Percentiles rank a stretch among this genome's conserved stretches.
These are phyloP conservation scores for Arabis alpina DNA, from an alignment of 345 rosid genomes.

Conservation along the genomic window DNA sequence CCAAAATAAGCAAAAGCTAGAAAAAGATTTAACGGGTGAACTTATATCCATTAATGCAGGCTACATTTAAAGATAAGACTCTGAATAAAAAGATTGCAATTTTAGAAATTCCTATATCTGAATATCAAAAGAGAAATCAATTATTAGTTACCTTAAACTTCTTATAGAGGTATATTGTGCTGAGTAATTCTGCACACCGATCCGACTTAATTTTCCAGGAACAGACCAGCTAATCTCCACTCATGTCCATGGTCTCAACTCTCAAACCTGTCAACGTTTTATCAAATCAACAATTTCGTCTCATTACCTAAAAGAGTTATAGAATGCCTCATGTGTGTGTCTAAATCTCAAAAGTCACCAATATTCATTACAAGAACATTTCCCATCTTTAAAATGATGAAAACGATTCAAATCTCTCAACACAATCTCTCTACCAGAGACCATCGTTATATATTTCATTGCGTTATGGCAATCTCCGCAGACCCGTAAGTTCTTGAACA, in stretches of 20 bases:
- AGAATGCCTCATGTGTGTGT: neutral
- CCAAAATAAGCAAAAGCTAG: constrained; percentile 19
- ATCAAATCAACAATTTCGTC: neutral
- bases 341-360: constrained; percentile 49
- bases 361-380: constrained; percentile 79
- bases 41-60: neutral
- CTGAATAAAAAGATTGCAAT: neutral
- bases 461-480: constrained; percentile 80
- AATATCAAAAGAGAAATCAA: no score
- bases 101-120: neutral
- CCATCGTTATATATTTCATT: constrained; percentile 62
- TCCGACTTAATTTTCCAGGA: no score
- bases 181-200: no score
- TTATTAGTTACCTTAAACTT: no score
- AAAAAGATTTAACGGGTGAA: neutral
- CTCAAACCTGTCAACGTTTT: no score
- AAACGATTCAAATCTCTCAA: constrained; percentile 75
- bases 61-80: neutral
- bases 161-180: neutral
- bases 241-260: no score
- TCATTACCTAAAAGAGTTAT: neutral
- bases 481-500: constrained; percentile 71
- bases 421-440: constrained; percentile 63
- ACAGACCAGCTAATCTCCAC: no score
- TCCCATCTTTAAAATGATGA: constrained; percentile 77